Conservation (phyloP, 2,329 filamentous ascomycete genomes). For the Calonectria pseudoturangicola region DNA sequence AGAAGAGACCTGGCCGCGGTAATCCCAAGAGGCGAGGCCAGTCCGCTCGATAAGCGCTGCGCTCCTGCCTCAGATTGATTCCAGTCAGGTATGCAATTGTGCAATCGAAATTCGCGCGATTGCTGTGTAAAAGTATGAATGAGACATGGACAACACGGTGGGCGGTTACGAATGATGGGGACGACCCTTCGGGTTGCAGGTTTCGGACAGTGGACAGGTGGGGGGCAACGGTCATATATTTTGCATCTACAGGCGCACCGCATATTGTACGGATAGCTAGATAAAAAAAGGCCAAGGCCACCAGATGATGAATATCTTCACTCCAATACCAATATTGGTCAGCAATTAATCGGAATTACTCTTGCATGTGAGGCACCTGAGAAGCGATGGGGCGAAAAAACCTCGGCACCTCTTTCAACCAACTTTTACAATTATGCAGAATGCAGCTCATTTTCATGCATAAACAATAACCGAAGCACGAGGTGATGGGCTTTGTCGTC, state of each 20-base stretch:
- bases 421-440: no score
- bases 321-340: slow-evolving; percentile 45
- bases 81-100: slow-evolving; percentile 19
- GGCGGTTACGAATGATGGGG: slow-evolving; percentile 30
- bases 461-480: no score
- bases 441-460: no score
- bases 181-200: slow-evolving; percentile 34
- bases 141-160: slow-evolving; percentile 46
- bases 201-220: slow-evolving; percentile 40
- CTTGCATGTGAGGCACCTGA: background rate
- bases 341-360: slow-evolving; percentile 7
- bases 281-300: slow-evolving; percentile 42
- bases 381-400: background rate
- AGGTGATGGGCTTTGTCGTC: no score
- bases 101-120: slow-evolving; percentile 15
- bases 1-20: slow-evolving; percentile 72
- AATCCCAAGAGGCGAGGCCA: slow-evolving; percentile 74
- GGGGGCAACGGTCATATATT: slow-evolving; percentile 42
- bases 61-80: background rate
- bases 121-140: slow-evolving; percentile 49
- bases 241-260: slow-evolving; percentile 52
- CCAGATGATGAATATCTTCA: slow-evolving; percentile 54
- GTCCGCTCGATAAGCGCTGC: slow-evolving; percentile 44
- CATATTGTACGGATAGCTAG: slow-evolving; percentile 48
- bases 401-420: no score